phyloP scores from a whole-genome alignment of 2,329 filamentous ascomycete genomes.

The Lecanoromycetidae sp. region DNA sequence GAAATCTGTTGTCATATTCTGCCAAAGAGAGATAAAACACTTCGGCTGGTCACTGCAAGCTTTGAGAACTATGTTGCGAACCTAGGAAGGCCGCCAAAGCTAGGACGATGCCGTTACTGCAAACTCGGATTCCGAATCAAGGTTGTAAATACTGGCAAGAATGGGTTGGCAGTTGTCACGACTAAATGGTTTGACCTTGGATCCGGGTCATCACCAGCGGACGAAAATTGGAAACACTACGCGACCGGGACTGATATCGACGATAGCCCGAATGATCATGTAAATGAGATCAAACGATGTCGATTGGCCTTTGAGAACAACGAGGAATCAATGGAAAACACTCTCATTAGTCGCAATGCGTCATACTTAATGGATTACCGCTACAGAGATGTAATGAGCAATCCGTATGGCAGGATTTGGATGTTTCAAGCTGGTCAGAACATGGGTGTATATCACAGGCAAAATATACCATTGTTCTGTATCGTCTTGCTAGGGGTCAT shows the following conservation, averaged over 20 bases:
- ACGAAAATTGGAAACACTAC: not conserved
- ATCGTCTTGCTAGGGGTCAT: too few species aligned
- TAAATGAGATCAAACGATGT: not conserved
- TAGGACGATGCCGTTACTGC: not conserved
- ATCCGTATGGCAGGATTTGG: not conserved
- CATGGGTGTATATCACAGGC: too few species aligned
- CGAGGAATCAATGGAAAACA: not conserved
- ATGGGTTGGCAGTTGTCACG: constrained; percentile 3
- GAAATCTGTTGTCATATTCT: not conserved
- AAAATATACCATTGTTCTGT: too few species aligned
- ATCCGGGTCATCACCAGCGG: constrained; percentile 2
- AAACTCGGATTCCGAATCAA: not conserved
- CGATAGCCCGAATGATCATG: not conserved
- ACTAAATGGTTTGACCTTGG: constrained; percentile 8
- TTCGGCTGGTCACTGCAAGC: not conserved
- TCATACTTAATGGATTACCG: not conserved
- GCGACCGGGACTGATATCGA: too few species aligned
- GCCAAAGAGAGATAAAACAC: not conserved
- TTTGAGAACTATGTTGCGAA: not conserved
- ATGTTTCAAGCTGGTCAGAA: constrained; percentile 2
- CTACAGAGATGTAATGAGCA: not conserved
- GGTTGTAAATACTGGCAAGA: not conserved
- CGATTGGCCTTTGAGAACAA: not conserved
- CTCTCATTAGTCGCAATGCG: not conserved
- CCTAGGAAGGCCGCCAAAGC: not conserved